A percentile compares a stretch with the other conserved stretches of the same genome.
phyloP scores from a whole-genome alignment of 345 rosid genomes.

The Arabidopsis thaliana region TAIR10.1 NC_003071.7:17189001-17189500 shows the following conservation, averaged over 20 bases:
- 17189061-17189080: too few relatives aligned
- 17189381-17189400: constrained; percentile 29
- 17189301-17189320: constrained; percentile 26
- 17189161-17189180: too few relatives aligned
- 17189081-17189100: background rate
- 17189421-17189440: constrained; percentile 31
- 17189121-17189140: constrained; percentile 16
- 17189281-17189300: constrained; percentile 31
- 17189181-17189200: constrained; percentile 14
- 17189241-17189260: constrained; percentile 22
- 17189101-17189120: background rate
- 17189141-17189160: constrained; percentile 14
- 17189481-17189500: constrained; percentile 39
- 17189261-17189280: constrained; percentile 4
- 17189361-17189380: constrained; percentile 20
- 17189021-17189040: background rate
- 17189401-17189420: constrained; percentile 35
- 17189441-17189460: constrained; percentile 24
- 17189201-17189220: constrained; percentile 1
- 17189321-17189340: constrained; percentile 34
- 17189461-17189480: constrained; percentile 38
- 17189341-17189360: constrained; percentile 23
- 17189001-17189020: background rate
- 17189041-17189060: background rate
- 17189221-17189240: constrained; percentile 32